Base-by-base conservation (phyloP, 768 basidiomycete genomes). In the Gloeopeniophorella convolvens region DNA sequence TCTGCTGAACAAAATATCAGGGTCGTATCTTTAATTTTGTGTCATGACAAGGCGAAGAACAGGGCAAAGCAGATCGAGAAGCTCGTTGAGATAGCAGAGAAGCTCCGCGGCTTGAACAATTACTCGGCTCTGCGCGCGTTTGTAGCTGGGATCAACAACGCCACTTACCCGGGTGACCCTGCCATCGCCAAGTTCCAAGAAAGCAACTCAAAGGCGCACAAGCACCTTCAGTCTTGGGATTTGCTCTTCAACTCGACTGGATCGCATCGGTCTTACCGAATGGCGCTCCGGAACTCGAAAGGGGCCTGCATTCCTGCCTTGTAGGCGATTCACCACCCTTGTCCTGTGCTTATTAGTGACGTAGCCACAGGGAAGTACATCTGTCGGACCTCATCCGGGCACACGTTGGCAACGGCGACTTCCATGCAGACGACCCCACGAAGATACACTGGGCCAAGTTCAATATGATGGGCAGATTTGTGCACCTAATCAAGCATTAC, bases 391-490 rank as follows among this genome's bases (percentile, higher is more conserved):
- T 97, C 41, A 85, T 93, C 39, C 83, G 82, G 54, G 79, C 91
- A 7, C 84, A 96, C 57, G 89, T 90, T 67, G 86, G 82, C 50
- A 93, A 95, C 54, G 72, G 74, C 2, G 89, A 94, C 59, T 75
- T 79, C 55, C 78, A 79, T 55, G 70, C 80, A 6, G 70, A 76
- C 18, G 84, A 89, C 59, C 72, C 80, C 3, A 70, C 65, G 33
- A 81, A 82, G 62, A 87, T 97, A 46, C 92, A 97, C 61, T 98
- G 95, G 95, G 89, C 85, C 23, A 98, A 98, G 68, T 96, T 88
- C 67, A 86, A 85, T 57, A 85, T 91, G 78, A 86, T 97, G 72
- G 93, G 85, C 26, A 77, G 83, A 52, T 91, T 93, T 60, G 81
- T 95, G 48, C 76, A 79, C 43, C 81, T 77, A 59, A 85, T 92